phyloP scores from a whole-genome alignment of 208 protist genomes.

The Entamoeba histolytica region DNA sequence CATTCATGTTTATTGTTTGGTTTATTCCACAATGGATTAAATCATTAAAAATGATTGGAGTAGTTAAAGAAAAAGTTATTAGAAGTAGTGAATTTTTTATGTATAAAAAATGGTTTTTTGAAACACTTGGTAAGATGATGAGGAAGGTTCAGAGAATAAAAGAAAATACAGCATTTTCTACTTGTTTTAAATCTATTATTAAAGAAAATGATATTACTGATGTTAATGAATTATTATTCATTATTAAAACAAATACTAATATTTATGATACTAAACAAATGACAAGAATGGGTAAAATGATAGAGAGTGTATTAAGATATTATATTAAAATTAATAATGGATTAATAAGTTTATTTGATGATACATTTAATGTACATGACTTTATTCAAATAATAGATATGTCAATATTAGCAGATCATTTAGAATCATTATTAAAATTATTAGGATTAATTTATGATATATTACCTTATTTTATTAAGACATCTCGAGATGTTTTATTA shows the following conservation, averaged over 20 bases:
- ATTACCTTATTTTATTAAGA: neutral
- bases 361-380: neutral
- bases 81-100: neutral
- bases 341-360: neutral
- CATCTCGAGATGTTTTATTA: neutral
- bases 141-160: neutral
- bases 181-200: neutral
- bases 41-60: neutral
- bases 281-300: neutral
- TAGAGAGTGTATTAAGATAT: neutral
- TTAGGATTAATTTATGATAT: neutral
- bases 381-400: neutral
- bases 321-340: neutral
- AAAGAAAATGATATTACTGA: neutral
- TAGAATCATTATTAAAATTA: neutral
- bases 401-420: neutral
- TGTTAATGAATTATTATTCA: neutral
- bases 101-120: neutral
- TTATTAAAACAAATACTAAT: neutral
- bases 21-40: neutral
- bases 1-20: neutral
- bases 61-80: neutral
- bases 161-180: neutral
- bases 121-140: neutral
- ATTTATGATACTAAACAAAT: neutral